A percentile compares a stretch with the other conserved stretches of the same genome.
Conservation (phyloP, 768 basidiomycete species). For the Steccherinum ochraceum region DNA sequence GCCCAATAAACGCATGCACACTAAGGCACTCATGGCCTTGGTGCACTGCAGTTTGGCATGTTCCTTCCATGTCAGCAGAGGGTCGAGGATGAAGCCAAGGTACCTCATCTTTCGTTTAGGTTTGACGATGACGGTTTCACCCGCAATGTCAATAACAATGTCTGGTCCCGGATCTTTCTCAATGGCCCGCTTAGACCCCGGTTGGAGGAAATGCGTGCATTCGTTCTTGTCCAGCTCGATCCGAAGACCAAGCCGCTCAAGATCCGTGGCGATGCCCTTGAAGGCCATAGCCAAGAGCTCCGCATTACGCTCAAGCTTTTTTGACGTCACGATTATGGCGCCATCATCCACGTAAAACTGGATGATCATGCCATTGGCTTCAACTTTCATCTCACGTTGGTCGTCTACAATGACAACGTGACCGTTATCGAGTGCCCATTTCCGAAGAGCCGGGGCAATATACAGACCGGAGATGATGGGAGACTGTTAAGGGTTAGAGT, state of each 20-base stretch:
- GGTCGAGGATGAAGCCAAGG: slow-evolving; percentile 15
- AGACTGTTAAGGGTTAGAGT: too few species aligned
- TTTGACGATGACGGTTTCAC: background rate
- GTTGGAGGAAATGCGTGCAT: slow-evolving; percentile 11
- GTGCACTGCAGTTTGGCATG: slow-evolving; percentile 10
- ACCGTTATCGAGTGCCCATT: too few species aligned
- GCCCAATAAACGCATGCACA: slow-evolving; percentile 10
- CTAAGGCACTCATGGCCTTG: slow-evolving; percentile 8
- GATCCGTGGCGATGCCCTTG: background rate
- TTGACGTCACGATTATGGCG: slow-evolving; percentile 1
- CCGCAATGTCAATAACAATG: background rate
- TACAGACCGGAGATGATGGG: slow-evolving; percentile 11
- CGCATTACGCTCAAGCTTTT: background rate
- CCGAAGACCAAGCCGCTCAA: slow-evolving; percentile 6
- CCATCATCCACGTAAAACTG: slow-evolving; percentile 16
- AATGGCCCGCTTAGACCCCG: background rate
- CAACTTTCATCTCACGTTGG: too few species aligned
- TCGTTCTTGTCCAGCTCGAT: slow-evolving; percentile 11
- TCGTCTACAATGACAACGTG: too few species aligned
- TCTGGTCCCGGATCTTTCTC: background rate
- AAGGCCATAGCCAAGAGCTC: background rate
- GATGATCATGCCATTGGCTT: background rate
- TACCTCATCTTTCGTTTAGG: slow-evolving; percentile 5
- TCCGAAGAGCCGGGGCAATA: slow-evolving; percentile 10
- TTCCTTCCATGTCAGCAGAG: slow-evolving; percentile 5